phyloP scores from a whole-genome alignment of 2,329 filamentous ascomycete species.

The Penicillium sp. region DNA sequence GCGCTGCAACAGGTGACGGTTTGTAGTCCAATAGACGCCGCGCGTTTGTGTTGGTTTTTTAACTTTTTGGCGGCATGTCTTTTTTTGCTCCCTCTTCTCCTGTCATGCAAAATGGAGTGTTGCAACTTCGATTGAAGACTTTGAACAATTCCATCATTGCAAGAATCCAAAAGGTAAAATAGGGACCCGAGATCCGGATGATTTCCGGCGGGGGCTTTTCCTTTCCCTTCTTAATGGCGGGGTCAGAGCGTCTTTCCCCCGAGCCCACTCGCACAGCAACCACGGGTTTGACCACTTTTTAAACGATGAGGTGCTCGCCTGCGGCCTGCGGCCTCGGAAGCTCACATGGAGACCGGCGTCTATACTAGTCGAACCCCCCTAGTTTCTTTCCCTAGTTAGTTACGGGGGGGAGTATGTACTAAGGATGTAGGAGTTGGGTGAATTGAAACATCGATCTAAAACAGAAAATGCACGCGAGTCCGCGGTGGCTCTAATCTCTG shows the following conservation, averaged over 20 bases:
- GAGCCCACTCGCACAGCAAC: conserved; percentile 1
- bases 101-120: not conserved
- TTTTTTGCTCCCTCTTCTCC: not conserved
- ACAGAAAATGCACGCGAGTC: conserved; percentile 25
- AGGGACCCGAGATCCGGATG: conserved; percentile 7
- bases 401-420: not conserved
- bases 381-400: not conserved
- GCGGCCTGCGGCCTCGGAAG: not conserved
- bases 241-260: conserved; percentile 7
- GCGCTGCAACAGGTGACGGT: conserved; percentile 33
- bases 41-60: conserved; percentile 36
- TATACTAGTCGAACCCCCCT: not conserved
- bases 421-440: not conserved
- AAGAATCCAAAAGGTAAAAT: conserved; percentile 1
- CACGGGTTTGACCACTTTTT: not conserved
- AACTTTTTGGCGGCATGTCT: conserved; percentile 10
- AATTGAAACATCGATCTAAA: conserved; percentile 23
- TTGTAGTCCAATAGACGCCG: conserved; percentile 35
- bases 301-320: not conserved
- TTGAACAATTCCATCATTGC: not conserved
- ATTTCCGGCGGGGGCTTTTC: conserved; percentile 7
- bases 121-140: not conserved
- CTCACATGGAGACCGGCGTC: conserved; percentile 5
- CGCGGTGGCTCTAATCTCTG: conserved; percentile 19
- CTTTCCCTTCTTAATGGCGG: conserved; percentile 4